phyloP scores from a whole-genome alignment of 345 rosid genomes.

The thale cress (Arabidopsis thaliana) region DNA sequence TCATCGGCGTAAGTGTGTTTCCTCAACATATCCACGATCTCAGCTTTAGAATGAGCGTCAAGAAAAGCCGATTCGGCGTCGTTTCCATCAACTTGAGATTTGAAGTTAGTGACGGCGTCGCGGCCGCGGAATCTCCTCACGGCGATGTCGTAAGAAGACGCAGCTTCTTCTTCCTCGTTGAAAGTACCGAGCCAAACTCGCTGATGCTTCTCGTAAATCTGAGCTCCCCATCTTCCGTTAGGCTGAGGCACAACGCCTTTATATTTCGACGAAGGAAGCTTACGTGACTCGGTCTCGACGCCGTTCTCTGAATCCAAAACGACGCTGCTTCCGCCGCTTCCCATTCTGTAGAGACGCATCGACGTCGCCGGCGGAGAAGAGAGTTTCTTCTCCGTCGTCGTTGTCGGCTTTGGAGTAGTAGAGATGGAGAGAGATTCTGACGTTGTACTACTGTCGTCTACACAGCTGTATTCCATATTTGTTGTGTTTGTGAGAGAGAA shows the following conservation, averaged over 20 bases:
- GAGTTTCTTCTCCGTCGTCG: constrained; percentile 3
- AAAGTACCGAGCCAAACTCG: constrained; percentile 98
- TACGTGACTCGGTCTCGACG: constrained; percentile 81
- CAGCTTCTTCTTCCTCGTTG: constrained; percentile 83
- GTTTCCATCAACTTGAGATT: constrained; percentile 26
- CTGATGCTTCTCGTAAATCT: constrained; percentile 96
- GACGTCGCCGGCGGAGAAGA: constrained; percentile 43
- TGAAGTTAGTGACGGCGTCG: constrained; percentile 87
- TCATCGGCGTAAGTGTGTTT: constrained; percentile 89
- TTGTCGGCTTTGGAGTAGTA: constrained; percentile 38
- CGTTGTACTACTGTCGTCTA: constrained; percentile 60
- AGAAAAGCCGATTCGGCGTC: constrained; percentile 62
- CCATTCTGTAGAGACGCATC: constrained; percentile 57
- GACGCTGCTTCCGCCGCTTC: constrained; percentile 63
- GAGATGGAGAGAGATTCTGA: constrained; percentile 51
- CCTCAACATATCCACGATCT: constrained; percentile 91
- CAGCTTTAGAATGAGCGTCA: constrained; percentile 79
- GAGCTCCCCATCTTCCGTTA: constrained; percentile 97
- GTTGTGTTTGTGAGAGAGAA: neutral
- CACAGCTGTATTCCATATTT: constrained; percentile 57
- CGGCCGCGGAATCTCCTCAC: constrained; percentile 86
- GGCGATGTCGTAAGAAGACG: constrained; percentile 81
- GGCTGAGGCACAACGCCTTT: constrained; percentile 97
- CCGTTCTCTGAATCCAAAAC: constrained; percentile 65
- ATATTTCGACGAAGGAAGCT: constrained; percentile 84